These are phyloP conservation scores for Graphium sp. DNA, from an alignment of 2,329 filamentous ascomycete species.

Conservation along the genomic window DNA sequence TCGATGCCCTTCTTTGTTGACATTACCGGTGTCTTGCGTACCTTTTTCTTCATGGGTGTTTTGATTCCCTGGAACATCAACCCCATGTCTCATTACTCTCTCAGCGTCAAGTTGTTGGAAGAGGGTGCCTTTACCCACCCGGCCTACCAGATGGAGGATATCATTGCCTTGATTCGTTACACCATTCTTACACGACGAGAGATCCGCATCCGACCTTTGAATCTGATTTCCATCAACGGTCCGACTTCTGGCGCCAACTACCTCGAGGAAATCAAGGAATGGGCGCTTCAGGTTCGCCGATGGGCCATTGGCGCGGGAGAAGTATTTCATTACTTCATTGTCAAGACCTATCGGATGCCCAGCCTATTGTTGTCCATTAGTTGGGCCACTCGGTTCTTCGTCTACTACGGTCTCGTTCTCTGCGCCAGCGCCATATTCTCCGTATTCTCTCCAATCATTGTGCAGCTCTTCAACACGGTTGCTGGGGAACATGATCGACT, in stretches of 20 bases:
- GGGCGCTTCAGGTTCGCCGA: conserved; percentile 3
- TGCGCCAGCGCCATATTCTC: conserved; percentile 4
- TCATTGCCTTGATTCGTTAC: conserved; percentile 4
- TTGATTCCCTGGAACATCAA: conserved; percentile 7
- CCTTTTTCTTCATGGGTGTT: conserved; percentile 11
- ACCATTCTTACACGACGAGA: conserved; percentile 3
- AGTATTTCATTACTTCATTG: conserved; percentile 4
- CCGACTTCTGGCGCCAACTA: conserved; percentile 4
- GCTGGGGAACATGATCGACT: conserved; percentile 3
- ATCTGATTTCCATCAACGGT: conserved; percentile 4
- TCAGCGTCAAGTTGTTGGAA: conserved; percentile 4
- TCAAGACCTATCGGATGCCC: conserved; percentile 4
- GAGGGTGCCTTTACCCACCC: conserved; percentile 4
- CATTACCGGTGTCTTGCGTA: conserved; percentile 9
- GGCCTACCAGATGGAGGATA: conserved; percentile 4
- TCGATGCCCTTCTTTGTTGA: conserved; percentile 11
- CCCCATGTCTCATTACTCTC: conserved; percentile 4
- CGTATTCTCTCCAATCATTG: conserved; percentile 1
- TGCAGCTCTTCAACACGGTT: conserved; percentile 3
- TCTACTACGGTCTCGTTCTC: conserved; percentile 4
- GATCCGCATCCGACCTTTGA: conserved; percentile 4
- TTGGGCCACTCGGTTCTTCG: conserved; percentile 4
- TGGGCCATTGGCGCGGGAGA: conserved; percentile 4
- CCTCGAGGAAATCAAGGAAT: conserved; percentile 3
- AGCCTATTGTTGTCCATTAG: conserved; percentile 2